Evolutionary conservation across 1,139 yeast species (phyloP).

Genomic region (Magnusiomyces fungicola): DNA sequence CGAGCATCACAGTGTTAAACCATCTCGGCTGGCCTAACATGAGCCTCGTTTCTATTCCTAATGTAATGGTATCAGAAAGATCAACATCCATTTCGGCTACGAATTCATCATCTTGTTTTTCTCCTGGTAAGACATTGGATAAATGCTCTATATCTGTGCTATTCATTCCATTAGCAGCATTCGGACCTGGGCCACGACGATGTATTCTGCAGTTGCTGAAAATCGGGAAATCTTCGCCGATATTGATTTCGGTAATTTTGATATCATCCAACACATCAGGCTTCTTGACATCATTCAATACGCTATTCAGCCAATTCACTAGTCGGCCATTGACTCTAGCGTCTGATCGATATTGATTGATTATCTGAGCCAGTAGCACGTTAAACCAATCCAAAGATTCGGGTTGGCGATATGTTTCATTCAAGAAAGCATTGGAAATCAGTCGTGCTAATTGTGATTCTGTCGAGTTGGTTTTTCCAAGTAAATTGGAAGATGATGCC

Average conservation of each 20-base stretch:
- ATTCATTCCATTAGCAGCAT: neutral
- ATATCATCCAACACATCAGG: constrained; percentile 81
- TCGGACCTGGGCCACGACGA: constrained; percentile 31
- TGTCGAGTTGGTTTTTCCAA: too few relatives aligned
- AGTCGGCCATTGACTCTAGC: constrained; percentile 81
- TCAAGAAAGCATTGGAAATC: constrained; percentile 2
- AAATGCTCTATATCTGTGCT: neutral
- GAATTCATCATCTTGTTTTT: constrained; percentile 24
- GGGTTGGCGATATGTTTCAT: constrained; percentile 32
- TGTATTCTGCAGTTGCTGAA: constrained; percentile 82
- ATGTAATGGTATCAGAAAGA: constrained; percentile 77
- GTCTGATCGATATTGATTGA: constrained; percentile 78
- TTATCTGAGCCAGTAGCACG: constrained; percentile 84
- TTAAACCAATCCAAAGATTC: constrained; percentile 97
- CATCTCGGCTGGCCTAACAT: constrained; percentile 80
- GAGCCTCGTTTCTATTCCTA: constrained; percentile 81
- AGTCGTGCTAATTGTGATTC: constrained; percentile 1
- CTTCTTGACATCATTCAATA: constrained; percentile 45
- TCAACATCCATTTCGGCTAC: constrained; percentile 96
- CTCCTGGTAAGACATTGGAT: neutral
- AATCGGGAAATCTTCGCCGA: constrained; percentile 94
- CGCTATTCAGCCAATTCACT: constrained; percentile 59
- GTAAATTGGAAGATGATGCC: too few relatives aligned
- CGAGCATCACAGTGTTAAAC: constrained; percentile 70
- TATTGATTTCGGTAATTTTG: constrained; percentile 76